phyloP scores from a whole-genome alignment of 73 alveolate genomes.

The Diophrys appendiculata region DNA sequence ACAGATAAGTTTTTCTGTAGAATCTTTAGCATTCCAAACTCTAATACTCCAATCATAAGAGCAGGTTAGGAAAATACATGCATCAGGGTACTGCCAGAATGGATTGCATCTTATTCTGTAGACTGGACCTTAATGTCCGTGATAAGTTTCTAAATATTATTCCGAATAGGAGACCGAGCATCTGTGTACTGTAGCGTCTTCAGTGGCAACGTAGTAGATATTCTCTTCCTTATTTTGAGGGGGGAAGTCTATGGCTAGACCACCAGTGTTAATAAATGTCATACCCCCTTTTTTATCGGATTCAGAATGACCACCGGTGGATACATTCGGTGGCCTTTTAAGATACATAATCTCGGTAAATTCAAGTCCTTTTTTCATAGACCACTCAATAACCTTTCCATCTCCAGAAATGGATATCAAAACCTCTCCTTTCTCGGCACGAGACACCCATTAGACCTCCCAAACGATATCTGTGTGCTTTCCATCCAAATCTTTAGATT shows the following conservation, averaged over 20 bases:
- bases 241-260: constrained; percentile 82
- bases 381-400: constrained; percentile 97
- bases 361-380: constrained; percentile 96
- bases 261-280: constrained; percentile 88
- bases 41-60: constrained; percentile 98
- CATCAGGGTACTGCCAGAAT: constrained; percentile 68
- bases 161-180: constrained; percentile 93
- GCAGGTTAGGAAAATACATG: constrained; percentile 91
- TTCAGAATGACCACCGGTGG: constrained; percentile 62
- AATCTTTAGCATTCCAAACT: constrained; percentile 92
- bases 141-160: constrained; percentile 87
- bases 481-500: constrained; percentile 86
- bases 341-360: constrained; percentile 92
- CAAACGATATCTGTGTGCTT: constrained; percentile 97
- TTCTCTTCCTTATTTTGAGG: constrained; percentile 69
- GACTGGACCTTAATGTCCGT: constrained; percentile 98
- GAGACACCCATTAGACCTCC: constrained; percentile 96
- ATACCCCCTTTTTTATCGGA: constrained; percentile 79
- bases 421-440: constrained; percentile 92
- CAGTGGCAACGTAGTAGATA: constrained; percentile 95
- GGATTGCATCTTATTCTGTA: constrained; percentile 97
- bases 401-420: constrained; percentile 87
- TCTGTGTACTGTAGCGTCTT: constrained; percentile 94
- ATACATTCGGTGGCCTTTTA: constrained; percentile 84
- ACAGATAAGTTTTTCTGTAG: constrained; percentile 64